Evolutionary conservation across 148 eudicot genomes (phyloP).

Genomic region (Camellia japonica): DNA sequence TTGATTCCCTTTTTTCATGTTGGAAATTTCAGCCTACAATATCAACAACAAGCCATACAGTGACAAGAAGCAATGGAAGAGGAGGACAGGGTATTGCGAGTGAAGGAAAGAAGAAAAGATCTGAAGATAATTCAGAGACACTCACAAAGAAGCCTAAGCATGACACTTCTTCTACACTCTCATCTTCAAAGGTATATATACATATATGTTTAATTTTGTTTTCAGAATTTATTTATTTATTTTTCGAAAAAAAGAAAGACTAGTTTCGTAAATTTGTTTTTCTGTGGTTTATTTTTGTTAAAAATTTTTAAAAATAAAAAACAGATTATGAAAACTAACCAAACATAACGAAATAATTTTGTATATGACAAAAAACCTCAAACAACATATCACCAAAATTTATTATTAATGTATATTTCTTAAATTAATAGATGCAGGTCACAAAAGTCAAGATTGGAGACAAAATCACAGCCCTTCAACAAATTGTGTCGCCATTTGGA

Average conservation of each 20-base stretch:
- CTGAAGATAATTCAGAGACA: slow-evolving; percentile 25
- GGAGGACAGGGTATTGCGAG: slow-evolving; percentile 13
- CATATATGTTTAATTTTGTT: too few relatives aligned
- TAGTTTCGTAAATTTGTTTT: too few relatives aligned
- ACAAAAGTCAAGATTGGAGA: slow-evolving; percentile 31
- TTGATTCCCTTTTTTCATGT: neutral
- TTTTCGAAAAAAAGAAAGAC: too few relatives aligned
- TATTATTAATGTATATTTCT: too few relatives aligned
- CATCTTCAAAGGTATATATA: slow-evolving; percentile 26
- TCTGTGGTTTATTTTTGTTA: too few relatives aligned
- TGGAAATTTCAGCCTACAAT: slow-evolving; percentile 13
- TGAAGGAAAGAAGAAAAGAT: slow-evolving; percentile 33
- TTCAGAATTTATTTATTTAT: too few relatives aligned
- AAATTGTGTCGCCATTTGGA: slow-evolving; percentile 37
- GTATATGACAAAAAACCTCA: neutral
- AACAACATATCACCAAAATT: too few relatives aligned
- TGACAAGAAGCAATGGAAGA: slow-evolving; percentile 17
- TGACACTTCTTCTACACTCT: slow-evolving; percentile 20
- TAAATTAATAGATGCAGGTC: slow-evolving; percentile 20
- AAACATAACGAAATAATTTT: neutral
- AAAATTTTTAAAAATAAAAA: neutral
- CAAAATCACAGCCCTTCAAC: slow-evolving; percentile 36
- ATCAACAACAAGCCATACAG: slow-evolving; percentile 15
- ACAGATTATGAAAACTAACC: too few relatives aligned
- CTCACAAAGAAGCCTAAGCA: slow-evolving; percentile 22